Evolutionary conservation across 169 alveolate species (phyloP), one percentile per base, ranked within the genome.

Genomic region (Plasmodium relictum): DNA sequence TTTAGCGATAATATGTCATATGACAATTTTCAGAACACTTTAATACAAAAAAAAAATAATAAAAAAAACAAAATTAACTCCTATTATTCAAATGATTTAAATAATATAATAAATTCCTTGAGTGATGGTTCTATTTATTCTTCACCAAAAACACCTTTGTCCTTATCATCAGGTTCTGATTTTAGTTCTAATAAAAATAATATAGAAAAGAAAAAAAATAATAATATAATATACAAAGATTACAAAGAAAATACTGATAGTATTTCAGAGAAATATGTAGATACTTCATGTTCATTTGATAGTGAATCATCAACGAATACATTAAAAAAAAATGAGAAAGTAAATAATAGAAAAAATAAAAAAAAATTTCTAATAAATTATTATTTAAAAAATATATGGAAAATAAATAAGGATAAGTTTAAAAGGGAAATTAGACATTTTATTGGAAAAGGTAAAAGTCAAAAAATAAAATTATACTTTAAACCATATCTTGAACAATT

Each of bases 401-500:
- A 12, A 9, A 52, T 3, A 31, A 59, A 68, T 80, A 68, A 41
- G 16, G 26, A 24, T 8, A 54, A 54, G 24, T 22, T 80, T 80
- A 45, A 66, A 61, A 80, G 42, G 52, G 90, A 80, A 44, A 42
- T 80, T 37, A 66, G 52, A 39, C 18, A 80, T 12, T n/a, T 66
- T 7, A 12, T 69, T 42, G 90, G 90, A 52, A 80, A 80, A 68
- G 90, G 90, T 5, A 24, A 42, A 16, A 37, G 70, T 31, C 66
- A 80, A 80, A 80, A 61, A 80, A 80, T 80, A 22, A 80, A 80
- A 70, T 45, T 80, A 70, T 80, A 50, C 14, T 80, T 80, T 22
- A 80, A 80, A 56, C 90, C 90, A 5, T 71, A 80, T 24, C 45
- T 80, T 4, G 90, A 80, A 54, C 90, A 80, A 59, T 80, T 80